Evolutionary conservation across 768 basidiomycete genomes (phyloP).

Genomic region (Mycena latifolia): DNA sequence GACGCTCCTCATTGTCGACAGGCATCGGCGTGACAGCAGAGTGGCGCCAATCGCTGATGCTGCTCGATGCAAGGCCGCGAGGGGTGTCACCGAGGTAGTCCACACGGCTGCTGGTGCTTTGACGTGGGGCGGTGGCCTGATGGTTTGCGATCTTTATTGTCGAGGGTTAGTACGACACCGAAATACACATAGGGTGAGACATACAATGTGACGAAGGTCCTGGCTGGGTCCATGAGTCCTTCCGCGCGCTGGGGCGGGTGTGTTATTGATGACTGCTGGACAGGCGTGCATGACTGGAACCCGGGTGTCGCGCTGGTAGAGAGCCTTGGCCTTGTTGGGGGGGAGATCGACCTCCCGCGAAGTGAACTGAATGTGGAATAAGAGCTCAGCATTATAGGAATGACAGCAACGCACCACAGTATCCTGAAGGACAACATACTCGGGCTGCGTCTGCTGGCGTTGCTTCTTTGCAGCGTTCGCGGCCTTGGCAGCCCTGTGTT

Average conservation of each 20-base stretch:
- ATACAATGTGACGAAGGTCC: constrained; percentile 9
- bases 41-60: constrained; percentile 16
- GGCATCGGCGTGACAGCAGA: not conserved
- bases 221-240: not conserved
- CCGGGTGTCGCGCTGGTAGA: constrained; percentile 5
- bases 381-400: too few relatives aligned
- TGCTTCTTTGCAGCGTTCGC: constrained; percentile 12
- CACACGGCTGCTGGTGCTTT: not conserved
- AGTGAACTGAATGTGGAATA: not conserved
- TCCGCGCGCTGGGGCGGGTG: not conserved
- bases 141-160: not conserved
- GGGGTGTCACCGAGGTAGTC: not conserved
- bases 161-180: too few relatives aligned
- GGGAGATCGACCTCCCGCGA: constrained; percentile 6
- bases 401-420: constrained; percentile 13
- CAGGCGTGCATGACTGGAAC: not conserved
- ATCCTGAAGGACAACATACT: not conserved
- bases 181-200: not conserved
- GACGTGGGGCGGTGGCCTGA: not conserved
- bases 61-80: not conserved
- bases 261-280: too few relatives aligned
- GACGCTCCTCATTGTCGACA: not conserved
- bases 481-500: constrained; percentile 5
- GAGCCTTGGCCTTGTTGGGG: not conserved
- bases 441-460: not conserved